phyloP scores from a whole-genome alignment of 2,329 filamentous ascomycete species.

The Pseudocercospora vitis region DNA sequence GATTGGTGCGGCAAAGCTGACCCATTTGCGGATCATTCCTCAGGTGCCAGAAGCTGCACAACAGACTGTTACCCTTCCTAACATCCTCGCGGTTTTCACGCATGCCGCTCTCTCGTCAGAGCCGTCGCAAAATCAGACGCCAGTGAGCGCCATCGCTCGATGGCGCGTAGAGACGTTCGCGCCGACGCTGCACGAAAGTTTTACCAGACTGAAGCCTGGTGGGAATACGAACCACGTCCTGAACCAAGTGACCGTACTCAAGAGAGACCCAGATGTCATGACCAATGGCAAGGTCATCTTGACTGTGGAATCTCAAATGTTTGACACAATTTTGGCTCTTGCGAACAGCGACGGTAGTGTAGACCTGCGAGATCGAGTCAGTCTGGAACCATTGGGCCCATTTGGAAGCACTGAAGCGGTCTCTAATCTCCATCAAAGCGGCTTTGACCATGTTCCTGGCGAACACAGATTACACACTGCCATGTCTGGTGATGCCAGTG shows the following conservation, averaged over 20 bases:
- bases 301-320: constrained; percentile 65
- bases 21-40: constrained; percentile 30
- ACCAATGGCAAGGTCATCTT: constrained; percentile 68
- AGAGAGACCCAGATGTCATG: constrained; percentile 65
- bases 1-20: constrained; percentile 29
- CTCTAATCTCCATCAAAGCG: constrained; percentile 70
- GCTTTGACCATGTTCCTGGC: constrained; percentile 69
- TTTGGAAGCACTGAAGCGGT: constrained; percentile 65
- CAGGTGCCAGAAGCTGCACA: constrained; percentile 59
- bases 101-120: constrained; percentile 41
- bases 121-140: constrained; percentile 60
- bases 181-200: constrained; percentile 38
- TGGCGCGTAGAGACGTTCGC: constrained; percentile 70
- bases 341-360: constrained; percentile 77
- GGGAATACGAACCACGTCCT: constrained; percentile 22
- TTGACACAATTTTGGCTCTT: constrained; percentile 70
- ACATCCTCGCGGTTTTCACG: constrained; percentile 73
- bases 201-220: constrained; percentile 37
- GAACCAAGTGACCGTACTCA: constrained; percentile 50
- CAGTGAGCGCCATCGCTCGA: constrained; percentile 73
- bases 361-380: constrained; percentile 74
- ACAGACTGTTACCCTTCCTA: constrained; percentile 46
- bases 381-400: constrained; percentile 64
- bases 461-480: constrained; percentile 53
- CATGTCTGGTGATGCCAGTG: constrained; percentile 51